Evolutionary conservation across 2,329 filamentous ascomycete species (phyloP).

Genomic region (Penicillium sclerotigenum): DNA sequence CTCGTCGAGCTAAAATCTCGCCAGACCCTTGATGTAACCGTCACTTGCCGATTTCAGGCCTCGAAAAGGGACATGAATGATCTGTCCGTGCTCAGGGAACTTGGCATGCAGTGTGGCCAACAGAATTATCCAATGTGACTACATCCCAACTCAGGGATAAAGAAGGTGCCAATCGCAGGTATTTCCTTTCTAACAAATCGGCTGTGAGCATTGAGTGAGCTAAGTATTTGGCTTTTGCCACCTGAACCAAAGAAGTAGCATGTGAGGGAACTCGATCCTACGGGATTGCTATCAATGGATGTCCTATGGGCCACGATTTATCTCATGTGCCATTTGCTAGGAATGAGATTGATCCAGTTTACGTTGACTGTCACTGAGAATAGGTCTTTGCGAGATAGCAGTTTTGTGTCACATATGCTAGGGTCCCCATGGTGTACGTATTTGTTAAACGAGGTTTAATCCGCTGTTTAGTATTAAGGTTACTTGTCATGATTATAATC

Average conservation of each 20-base stretch:
- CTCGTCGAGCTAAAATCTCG: constrained; percentile 32
- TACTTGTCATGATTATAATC: background rate
- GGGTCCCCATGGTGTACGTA: background rate
- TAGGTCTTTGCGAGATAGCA: background rate
- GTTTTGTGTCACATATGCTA: background rate
- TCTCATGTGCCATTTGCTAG: background rate
- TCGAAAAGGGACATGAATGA: constrained; percentile 34
- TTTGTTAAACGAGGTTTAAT: background rate
- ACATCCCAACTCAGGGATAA: constrained; percentile 21
- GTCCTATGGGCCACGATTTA: no score
- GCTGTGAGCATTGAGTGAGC: constrained; percentile 13
- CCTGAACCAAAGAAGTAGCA: background rate
- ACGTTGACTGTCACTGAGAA: background rate
- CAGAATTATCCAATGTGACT: constrained; percentile 22
- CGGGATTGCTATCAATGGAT: background rate
- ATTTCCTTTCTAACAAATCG: constrained; percentile 27
- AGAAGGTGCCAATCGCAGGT: constrained; percentile 17
- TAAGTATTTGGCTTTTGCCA: no score
- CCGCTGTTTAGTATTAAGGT: background rate
- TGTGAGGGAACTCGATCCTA: background rate
- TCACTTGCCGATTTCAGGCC: constrained; percentile 27
- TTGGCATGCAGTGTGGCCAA: constrained; percentile 39
- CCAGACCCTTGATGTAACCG: constrained; percentile 17
- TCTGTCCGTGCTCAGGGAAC: constrained; percentile 31
- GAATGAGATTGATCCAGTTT: background rate